These are phyloP conservation scores for Macadamia integrifolia DNA, from an alignment of 164 flowering plant genomes.

Conservation along the genomic window DNA sequence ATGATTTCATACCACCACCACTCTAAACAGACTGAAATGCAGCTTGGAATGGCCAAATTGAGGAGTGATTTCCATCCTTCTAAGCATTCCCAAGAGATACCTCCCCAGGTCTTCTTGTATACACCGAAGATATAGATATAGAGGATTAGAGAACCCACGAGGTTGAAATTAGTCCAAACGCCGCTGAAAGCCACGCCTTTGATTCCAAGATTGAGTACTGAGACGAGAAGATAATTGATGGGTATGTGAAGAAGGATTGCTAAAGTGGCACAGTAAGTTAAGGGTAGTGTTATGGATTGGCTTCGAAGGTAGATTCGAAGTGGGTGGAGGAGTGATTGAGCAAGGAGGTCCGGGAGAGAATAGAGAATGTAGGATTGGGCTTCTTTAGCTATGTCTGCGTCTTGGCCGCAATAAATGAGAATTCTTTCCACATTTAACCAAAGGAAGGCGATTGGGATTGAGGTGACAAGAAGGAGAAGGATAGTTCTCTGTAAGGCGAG, in stretches of 20 bases:
- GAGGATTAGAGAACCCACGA: constrained; percentile 38
- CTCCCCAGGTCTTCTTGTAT: constrained; percentile 53
- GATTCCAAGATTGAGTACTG: constrained; percentile 43
- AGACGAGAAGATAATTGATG: constrained; percentile 56
- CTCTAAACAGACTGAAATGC: constrained; percentile 73
- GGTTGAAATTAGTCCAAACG: constrained; percentile 53
- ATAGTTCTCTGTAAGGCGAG: constrained; percentile 51
- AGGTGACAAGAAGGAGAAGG: constrained; percentile 41
- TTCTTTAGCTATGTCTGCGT: constrained; percentile 40
- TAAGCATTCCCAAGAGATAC: constrained; percentile 35
- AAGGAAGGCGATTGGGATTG: constrained; percentile 46
- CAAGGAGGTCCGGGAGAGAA: constrained; percentile 63
- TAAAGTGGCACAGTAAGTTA: constrained; percentile 51
- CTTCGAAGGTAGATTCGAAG: constrained; percentile 61
- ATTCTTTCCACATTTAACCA: constrained; percentile 61
- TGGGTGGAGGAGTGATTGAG: constrained; percentile 61
- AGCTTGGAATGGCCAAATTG: constrained; percentile 62
- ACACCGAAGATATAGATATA: constrained; percentile 42
- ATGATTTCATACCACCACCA: constrained; percentile 96
- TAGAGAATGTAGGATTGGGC: constrained; percentile 53
- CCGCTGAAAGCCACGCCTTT: constrained; percentile 60
- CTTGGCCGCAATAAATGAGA: constrained; percentile 50
- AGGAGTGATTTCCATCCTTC: constrained; percentile 45
- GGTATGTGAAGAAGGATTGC: constrained; percentile 65
- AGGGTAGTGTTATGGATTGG: constrained; percentile 67